Conservation (phyloP, 2,329 filamentous ascomycete genomes). For the Sporothrix humicola region DNA sequence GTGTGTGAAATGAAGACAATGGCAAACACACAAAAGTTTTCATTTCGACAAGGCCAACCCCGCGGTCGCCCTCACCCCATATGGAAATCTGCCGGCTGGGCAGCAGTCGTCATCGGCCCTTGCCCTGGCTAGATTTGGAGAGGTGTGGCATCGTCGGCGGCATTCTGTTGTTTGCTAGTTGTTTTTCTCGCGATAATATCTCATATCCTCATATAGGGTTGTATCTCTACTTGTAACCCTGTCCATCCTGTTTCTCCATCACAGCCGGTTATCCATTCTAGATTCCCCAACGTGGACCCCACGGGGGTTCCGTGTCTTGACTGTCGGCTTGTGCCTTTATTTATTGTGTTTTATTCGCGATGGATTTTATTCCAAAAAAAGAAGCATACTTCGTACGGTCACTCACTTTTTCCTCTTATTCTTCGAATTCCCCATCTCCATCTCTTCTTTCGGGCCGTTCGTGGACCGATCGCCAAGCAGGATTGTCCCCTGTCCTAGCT, state of each 20-base stretch:
- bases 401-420: not conserved
- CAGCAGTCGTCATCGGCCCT: constrained; percentile 4
- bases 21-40: not conserved
- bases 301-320: not conserved
- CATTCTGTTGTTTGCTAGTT: not conserved
- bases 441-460: constrained; percentile 24
- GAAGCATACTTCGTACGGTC: too few species aligned
- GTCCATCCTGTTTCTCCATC: not conserved
- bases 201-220: constrained; percentile 16
- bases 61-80: not conserved
- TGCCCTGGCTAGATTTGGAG: not conserved
- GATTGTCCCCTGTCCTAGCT: not conserved
- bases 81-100: constrained; percentile 5
- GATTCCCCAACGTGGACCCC: not conserved
- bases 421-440: not conserved
- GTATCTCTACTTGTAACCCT: constrained; percentile 8
- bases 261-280: not conserved
- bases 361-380: too few species aligned
- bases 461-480: not conserved
- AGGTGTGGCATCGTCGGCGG: not conserved
- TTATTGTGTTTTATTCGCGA: too few species aligned
- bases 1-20: not conserved
- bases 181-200: not conserved
- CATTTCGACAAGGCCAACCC: not conserved
- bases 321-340: too few species aligned